Conservation (phyloP, 1,284 basidiomycete genomes). For the Bondarzewia mesenterica region DNA sequence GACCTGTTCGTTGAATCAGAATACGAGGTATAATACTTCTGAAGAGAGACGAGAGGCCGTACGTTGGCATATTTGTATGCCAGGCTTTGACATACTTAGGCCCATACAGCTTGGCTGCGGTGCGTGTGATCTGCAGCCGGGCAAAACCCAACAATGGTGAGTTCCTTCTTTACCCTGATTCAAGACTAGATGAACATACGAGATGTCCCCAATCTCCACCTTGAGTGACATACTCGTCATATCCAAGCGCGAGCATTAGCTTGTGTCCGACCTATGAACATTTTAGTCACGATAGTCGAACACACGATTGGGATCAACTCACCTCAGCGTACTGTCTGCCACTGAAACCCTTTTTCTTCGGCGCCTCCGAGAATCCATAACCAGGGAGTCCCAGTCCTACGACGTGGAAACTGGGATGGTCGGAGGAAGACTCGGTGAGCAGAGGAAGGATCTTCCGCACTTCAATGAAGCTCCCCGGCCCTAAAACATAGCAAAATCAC, state of each 20-base stretch:
- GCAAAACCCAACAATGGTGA: neutral
- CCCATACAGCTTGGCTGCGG: slow-evolving; percentile 22
- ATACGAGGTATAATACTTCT: neutral
- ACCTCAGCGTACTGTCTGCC: slow-evolving; percentile 23
- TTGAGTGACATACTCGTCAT: slow-evolving; percentile 39
- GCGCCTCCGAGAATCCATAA: slow-evolving; percentile 27
- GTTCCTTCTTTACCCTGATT: neutral
- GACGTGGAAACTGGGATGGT: slow-evolving; percentile 34
- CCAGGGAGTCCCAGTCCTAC: slow-evolving; percentile 37
- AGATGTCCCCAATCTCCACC: slow-evolving; percentile 38
- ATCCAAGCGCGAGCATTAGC: slow-evolving; percentile 38
- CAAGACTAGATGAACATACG: slow-evolving; percentile 17
- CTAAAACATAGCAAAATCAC: slow-evolving; percentile 11
- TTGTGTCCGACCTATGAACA: slow-evolving; percentile 21
- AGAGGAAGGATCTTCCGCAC: slow-evolving; percentile 24
- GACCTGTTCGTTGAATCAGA: neutral
- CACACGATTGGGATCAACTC: neutral
- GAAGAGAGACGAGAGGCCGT: slow-evolving; percentile 5
- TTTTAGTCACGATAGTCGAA: neutral
- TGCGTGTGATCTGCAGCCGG: slow-evolving; percentile 24
- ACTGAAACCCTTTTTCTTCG: slow-evolving; percentile 27
- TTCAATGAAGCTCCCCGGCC: slow-evolving; percentile 39
- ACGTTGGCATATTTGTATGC: slow-evolving; percentile 28
- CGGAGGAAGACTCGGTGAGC: slow-evolving; percentile 15
- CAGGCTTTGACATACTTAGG: slow-evolving; percentile 26